Percentiles rank a stretch among this genome's conserved stretches.
Evolutionary conservation across 768 basidiomycete species (phyloP).

Genomic region (Tulasnella sp.): DNA sequence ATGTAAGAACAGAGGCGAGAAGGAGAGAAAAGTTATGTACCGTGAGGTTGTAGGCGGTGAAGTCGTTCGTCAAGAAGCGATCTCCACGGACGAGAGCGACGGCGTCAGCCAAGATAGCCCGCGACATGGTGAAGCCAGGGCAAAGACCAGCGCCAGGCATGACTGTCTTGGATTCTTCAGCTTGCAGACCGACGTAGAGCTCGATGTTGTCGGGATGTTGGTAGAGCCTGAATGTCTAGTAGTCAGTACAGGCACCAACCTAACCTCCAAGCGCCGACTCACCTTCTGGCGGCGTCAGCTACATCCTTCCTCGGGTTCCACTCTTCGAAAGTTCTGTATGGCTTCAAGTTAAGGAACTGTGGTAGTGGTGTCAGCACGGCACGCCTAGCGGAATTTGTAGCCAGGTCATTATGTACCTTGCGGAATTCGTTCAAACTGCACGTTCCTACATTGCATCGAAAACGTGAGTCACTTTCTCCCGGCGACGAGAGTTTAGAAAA

Average conservation of each 20-base stretch:
- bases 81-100: constrained; percentile 84
- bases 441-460: not conserved
- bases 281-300: constrained; percentile 33
- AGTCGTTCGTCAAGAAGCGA: constrained; percentile 75
- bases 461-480: no score
- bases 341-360: constrained; percentile 72
- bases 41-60: constrained; percentile 43
- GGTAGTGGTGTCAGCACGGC: no score
- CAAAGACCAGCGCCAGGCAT: constrained; percentile 79
- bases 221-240: constrained; percentile 46
- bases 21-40: not conserved
- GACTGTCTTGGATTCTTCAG: constrained; percentile 70
- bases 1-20: not conserved
- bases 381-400: no score
- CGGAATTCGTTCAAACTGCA: constrained; percentile 72
- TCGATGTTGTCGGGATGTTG: constrained; percentile 70
- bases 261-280: not conserved
- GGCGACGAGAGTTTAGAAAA: no score
- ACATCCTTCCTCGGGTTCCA: constrained; percentile 76
- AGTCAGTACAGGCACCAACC: not conserved
- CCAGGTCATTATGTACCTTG: constrained; percentile 42
- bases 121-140: constrained; percentile 74
- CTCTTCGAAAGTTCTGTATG: constrained; percentile 65
- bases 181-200: constrained; percentile 76
- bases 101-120: constrained; percentile 80